These are phyloP conservation scores for Kodamaea kakaduensis DNA, from an alignment of 805 yeast species.

Conservation along the genomic window DNA sequence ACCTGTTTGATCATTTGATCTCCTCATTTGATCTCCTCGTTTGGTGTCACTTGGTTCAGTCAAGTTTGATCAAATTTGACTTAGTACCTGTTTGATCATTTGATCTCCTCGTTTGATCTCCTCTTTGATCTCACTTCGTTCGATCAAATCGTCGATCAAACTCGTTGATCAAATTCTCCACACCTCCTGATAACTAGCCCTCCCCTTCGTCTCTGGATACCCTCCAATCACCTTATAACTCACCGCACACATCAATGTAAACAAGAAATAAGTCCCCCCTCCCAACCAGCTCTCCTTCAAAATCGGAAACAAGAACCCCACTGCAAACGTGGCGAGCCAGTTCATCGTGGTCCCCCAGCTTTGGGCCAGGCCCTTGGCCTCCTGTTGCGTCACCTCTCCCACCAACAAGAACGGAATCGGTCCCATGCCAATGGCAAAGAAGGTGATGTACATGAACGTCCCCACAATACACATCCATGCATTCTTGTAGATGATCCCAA, in stretches of 20 bases:
- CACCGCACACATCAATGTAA: constrained; percentile 53
- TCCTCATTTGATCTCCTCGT: no score
- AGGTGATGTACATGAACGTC: constrained; percentile 68
- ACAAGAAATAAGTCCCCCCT: constrained; percentile 72
- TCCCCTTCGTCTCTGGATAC: constrained; percentile 79
- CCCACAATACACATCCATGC: constrained; percentile 55
- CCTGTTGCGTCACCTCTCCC: constrained; percentile 80
- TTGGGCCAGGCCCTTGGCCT: constrained; percentile 83
- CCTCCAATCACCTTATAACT: constrained; percentile 46
- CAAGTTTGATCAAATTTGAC: no score
- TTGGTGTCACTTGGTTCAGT: no score
- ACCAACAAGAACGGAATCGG: constrained; percentile 91
- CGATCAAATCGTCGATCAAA: no score
- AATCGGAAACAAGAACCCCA: constrained; percentile 79
- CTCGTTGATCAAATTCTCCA: constrained; percentile 49
- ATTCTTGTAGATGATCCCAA: constrained; percentile 53
- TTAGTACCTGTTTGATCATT: no score
- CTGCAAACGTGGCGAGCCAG: constrained; percentile 83
- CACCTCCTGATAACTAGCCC: constrained; percentile 56
- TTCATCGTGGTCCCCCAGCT: constrained; percentile 88
- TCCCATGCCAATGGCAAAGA: constrained; percentile 90
- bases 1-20: no score
- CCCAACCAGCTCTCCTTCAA: constrained; percentile 58
- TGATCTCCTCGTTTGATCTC: no score
- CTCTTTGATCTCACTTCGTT: no score